A percentile compares a stretch with the other conserved stretches of the same genome.
Evolutionary conservation across 1,284 basidiomycete genomes (phyloP).

Genomic region (Malassezia caprae): DNA sequence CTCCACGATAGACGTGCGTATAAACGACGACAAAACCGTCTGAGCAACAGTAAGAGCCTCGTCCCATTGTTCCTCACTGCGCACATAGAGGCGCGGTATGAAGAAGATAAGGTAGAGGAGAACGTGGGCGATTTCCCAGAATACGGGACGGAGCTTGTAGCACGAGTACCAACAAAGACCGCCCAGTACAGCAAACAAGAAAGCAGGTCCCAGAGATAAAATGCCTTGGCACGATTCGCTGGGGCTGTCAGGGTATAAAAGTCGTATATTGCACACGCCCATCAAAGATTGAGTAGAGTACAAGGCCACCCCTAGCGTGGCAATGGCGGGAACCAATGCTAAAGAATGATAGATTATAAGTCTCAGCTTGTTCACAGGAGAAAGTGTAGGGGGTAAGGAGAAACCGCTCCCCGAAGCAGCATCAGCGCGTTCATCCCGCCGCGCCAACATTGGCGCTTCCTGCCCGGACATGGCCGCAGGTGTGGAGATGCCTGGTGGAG

Average conservation of each 20-base stretch:
- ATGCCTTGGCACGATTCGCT: background rate
- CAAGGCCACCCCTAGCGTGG: background rate
- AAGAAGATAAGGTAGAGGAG: background rate
- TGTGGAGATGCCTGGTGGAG: background rate
- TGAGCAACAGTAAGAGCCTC: background rate
- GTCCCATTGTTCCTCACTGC: background rate
- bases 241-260: conserved; percentile 9
- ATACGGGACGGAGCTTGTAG: conserved; percentile 11
- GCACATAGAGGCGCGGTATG: background rate
- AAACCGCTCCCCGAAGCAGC: background rate
- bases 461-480: background rate
- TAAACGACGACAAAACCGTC: background rate
- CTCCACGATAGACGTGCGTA: conserved; percentile 15
- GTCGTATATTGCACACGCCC: conserved; percentile 7
- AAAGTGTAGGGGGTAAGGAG: background rate
- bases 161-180: conserved; percentile 13
- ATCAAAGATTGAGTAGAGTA: background rate
- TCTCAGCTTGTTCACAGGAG: conserved; percentile 1
- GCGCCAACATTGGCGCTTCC: background rate
- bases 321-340: conserved; percentile 5
- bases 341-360: conserved; percentile 3
- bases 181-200: conserved; percentile 1
- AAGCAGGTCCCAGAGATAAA: background rate
- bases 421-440: background rate
- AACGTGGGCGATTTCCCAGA: conserved; percentile 6